Evolutionary conservation across 2,329 filamentous ascomycete genomes (phyloP).

Genomic region (Escovopsis weberi): DNA sequence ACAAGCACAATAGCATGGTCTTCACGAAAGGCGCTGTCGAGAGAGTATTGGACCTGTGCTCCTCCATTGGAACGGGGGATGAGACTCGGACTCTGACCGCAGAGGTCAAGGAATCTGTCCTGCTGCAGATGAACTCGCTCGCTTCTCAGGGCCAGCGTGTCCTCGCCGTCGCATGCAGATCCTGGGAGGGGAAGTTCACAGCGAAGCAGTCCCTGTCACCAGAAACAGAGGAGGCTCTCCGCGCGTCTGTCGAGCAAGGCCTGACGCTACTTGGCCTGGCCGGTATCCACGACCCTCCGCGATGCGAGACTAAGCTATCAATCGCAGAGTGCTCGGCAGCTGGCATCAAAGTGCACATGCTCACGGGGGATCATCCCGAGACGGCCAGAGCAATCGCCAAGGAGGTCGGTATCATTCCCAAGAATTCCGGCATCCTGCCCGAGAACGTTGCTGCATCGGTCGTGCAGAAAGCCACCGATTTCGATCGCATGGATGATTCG

Average conservation of each 20-base stretch:
- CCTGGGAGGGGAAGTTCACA: conserved; percentile 36
- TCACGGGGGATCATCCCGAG: conserved; percentile 68
- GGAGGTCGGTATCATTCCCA: conserved; percentile 63
- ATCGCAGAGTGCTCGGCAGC: conserved; percentile 57
- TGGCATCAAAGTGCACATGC: conserved; percentile 70
- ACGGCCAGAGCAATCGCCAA: conserved; percentile 66
- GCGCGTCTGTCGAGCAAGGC: conserved; percentile 48
- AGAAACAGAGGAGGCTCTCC: conserved; percentile 31
- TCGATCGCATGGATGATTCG: conserved; percentile 60
- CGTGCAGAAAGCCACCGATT: conserved; percentile 63
- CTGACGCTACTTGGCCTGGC: conserved; percentile 68
- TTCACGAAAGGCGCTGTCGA: conserved; percentile 51
- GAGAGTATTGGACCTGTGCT: conserved; percentile 42
- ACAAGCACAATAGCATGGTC: conserved; percentile 33
- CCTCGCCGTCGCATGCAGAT: conserved; percentile 53
- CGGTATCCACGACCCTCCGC: conserved; percentile 76
- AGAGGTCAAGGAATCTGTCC: conserved; percentile 33
- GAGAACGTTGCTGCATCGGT: conserved; percentile 50
- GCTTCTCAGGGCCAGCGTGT: conserved; percentile 58
- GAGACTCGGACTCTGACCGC: conserved; percentile 32
- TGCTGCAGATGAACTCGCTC: conserved; percentile 41
- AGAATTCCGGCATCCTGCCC: conserved; percentile 43
- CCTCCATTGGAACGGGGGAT: conserved; percentile 28
- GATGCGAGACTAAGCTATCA: conserved; percentile 60
- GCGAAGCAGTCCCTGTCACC: conserved; percentile 17